Percentiles rank a stretch among this genome's conserved stretches.
These are phyloP conservation scores for Colletotrichum siamense DNA, from an alignment of 2,329 filamentous ascomycete species.

Conservation along the genomic window DNA sequence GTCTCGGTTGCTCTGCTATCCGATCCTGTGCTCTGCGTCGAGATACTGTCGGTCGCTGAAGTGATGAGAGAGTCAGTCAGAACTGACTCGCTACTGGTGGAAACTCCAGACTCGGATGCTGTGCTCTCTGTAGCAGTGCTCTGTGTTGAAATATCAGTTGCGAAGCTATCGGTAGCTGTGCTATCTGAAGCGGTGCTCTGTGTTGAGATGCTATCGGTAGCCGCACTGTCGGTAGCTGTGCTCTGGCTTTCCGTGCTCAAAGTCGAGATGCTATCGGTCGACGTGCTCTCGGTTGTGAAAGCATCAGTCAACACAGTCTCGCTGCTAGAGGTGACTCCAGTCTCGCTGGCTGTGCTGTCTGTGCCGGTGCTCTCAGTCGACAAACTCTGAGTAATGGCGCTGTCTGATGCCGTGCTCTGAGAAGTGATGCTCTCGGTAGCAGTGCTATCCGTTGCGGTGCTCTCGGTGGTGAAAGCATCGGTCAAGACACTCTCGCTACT, in stretches of 20 bases:
- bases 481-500: background rate
- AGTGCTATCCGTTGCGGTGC: background rate
- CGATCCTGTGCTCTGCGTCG: background rate
- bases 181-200: background rate
- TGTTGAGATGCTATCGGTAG: background rate
- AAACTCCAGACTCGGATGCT: background rate
- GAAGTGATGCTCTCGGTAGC: background rate
- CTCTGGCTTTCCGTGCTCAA: background rate
- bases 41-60: background rate
- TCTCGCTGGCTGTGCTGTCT: background rate
- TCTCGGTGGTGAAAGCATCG: background rate
- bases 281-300: background rate
- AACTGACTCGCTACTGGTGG: background rate
- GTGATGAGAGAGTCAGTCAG: background rate
- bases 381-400: background rate
- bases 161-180: background rate
- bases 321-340: background rate
- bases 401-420: background rate
- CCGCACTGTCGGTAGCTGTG: background rate
- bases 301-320: background rate
- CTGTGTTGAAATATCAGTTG: background rate
- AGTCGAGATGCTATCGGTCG: background rate
- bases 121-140: background rate
- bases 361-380: background rate
- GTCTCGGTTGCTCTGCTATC: background rate